Conservation (phyloP, 495 filamentous ascomycete genomes). For the Apodospora peruviana region DNA sequence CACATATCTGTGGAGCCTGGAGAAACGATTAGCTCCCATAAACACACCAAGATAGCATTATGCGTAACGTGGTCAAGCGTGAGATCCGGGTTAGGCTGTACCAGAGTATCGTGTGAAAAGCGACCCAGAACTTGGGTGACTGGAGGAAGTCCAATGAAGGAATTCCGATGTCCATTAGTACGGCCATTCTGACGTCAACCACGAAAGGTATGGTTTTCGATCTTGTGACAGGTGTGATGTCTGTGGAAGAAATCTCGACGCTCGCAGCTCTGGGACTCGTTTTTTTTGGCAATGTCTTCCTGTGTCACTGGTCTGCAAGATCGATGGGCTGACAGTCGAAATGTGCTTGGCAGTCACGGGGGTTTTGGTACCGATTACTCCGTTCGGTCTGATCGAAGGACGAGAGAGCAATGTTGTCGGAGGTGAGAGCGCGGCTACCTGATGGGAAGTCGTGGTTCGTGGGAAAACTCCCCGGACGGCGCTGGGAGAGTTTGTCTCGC, state of each 20-base stretch:
- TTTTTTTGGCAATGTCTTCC: no score
- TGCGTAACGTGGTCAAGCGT: neutral
- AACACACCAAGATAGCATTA: constrained; percentile 1
- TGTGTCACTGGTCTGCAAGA: no score
- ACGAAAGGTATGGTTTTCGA: neutral
- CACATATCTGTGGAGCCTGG: constrained; percentile 46
- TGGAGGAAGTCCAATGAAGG: constrained; percentile 34
- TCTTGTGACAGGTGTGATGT: neutral
- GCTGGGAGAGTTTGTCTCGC: neutral
- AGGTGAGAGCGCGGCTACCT: neutral
- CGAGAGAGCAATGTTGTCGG: no score
- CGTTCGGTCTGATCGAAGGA: no score
- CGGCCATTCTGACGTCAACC: constrained; percentile 18
- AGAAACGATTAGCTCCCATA: constrained; percentile 11
- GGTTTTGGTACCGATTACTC: no score
- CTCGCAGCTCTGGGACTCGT: no score
- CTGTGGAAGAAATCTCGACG: no score
- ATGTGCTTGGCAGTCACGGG: no score
- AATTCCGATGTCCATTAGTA: constrained; percentile 29
- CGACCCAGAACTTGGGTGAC: constrained; percentile 28
- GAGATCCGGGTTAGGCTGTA: constrained; percentile 18
- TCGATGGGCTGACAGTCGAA: no score
- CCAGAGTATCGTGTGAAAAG: constrained; percentile 38
- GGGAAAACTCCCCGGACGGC: neutral
- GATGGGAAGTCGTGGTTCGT: neutral